Conservation (phyloP, 805 yeast species). For the Saccharomycopsis sp. region DNA sequence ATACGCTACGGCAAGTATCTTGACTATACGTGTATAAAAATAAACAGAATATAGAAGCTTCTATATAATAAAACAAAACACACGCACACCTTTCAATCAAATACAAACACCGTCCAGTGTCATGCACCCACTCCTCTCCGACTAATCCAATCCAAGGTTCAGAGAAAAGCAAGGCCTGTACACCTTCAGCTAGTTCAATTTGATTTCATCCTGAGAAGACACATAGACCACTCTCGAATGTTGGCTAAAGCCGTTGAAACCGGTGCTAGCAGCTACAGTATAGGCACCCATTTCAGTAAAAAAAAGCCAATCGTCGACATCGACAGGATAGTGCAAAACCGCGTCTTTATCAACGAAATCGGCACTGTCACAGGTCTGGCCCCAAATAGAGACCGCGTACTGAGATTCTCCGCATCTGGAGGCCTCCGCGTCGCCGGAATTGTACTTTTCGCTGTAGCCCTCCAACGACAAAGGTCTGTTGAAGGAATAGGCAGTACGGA, state of each 20-base stretch:
- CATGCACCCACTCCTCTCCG: too few relatives aligned
- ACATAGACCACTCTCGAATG: constrained; percentile 58
- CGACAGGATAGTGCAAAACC: constrained; percentile 50
- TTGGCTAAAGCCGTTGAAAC: constrained; percentile 81
- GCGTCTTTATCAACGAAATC: constrained; percentile 65
- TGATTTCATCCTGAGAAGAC: constrained; percentile 33
- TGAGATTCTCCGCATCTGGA: constrained; percentile 21
- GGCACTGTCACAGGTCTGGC: constrained; percentile 96
- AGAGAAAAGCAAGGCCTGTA: background rate
- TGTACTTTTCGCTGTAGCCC: constrained; percentile 7
- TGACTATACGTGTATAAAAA: background rate
- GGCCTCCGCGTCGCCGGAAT: constrained; percentile 6
- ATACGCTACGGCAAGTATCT: too few relatives aligned
- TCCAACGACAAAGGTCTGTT: constrained; percentile 10
- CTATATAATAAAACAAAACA: background rate
- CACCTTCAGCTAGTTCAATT: background rate
- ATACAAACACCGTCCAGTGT: too few relatives aligned
- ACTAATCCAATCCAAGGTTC: background rate
- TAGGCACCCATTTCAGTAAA: constrained; percentile 85
- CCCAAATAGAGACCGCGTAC: constrained; percentile 71
- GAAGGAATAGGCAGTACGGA: constrained; percentile 24
- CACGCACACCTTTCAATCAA: too few relatives aligned
- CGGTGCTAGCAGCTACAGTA: constrained; percentile 86
- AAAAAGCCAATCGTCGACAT: constrained; percentile 89
- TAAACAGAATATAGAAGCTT: background rate